Evolutionary conservation across 805 yeast genomes (phyloP).

Genomic region (Sugiyamaella lignohabitans): DNA sequence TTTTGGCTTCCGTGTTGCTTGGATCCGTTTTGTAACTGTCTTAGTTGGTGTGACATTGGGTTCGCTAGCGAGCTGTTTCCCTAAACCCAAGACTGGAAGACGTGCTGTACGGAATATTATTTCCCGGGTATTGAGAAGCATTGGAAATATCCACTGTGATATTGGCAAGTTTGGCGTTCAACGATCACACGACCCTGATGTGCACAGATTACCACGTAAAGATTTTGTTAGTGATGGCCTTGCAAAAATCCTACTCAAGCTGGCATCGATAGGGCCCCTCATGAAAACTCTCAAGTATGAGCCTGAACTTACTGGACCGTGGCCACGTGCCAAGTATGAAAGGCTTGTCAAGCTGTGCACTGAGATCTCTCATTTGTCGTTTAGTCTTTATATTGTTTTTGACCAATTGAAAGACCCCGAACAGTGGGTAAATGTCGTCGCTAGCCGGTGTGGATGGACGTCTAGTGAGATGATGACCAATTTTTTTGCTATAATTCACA

Average conservation of each 20-base stretch:
- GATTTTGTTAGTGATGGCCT: constrained; percentile 22
- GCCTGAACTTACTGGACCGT: constrained; percentile 31
- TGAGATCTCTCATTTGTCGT: constrained; percentile 25
- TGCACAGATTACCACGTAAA: constrained; percentile 21
- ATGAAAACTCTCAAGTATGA: constrained; percentile 26
- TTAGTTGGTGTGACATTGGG: constrained; percentile 28
- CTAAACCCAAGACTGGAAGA: constrained; percentile 30
- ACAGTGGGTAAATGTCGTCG: constrained; percentile 19
- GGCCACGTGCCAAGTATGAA: constrained; percentile 30
- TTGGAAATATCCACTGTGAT: constrained; percentile 28
- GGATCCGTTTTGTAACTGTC: constrained; percentile 32
- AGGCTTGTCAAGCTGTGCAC: constrained; percentile 23
- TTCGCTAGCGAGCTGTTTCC: constrained; percentile 29
- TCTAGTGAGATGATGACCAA: constrained; percentile 24
- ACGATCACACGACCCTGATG: constrained; percentile 18
- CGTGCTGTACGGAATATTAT: constrained; percentile 26
- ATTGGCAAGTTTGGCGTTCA: constrained; percentile 29
- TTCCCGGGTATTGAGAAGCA: constrained; percentile 22
- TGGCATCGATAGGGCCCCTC: constrained; percentile 10
- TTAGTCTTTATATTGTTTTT: constrained; percentile 24
- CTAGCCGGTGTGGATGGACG: constrained; percentile 28
- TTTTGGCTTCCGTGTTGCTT: constrained; percentile 30
- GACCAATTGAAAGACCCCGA: constrained; percentile 24
- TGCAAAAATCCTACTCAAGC: constrained; percentile 12
- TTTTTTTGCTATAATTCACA: constrained; percentile 28